Conservation (phyloP, 352 stramenopile species). For the Globisporangium nunn region DNA sequence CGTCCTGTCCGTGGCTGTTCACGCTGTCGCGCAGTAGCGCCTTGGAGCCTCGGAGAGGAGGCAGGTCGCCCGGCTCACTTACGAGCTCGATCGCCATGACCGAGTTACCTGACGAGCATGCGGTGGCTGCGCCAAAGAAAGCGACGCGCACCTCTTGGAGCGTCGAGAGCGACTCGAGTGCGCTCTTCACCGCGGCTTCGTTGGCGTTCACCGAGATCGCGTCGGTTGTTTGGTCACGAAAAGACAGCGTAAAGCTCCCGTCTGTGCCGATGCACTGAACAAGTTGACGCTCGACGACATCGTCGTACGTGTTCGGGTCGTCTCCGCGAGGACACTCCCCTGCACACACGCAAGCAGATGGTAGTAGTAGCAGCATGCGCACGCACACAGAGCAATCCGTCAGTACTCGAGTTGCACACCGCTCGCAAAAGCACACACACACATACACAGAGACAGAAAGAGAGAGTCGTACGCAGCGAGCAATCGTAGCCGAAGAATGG, state of each 20-base stretch:
- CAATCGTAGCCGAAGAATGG: conserved; percentile 65
- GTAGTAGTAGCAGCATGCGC: not conserved
- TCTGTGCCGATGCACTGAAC: conserved; percentile 48
- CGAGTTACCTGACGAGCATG: conserved; percentile 31
- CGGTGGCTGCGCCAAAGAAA: conserved; percentile 23
- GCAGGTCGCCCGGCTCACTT: conserved; percentile 50
- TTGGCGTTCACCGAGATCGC: conserved; percentile 31
- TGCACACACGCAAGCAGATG: conserved; percentile 6
- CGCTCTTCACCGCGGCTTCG: conserved; percentile 26
- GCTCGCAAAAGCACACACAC: not conserved
- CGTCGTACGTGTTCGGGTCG: conserved; percentile 55
- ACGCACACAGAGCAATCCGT: not conserved
- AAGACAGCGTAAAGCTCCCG: conserved; percentile 59
- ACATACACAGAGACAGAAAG: not conserved
- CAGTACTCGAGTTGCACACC: not conserved
- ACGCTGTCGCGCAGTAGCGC: conserved; percentile 35
- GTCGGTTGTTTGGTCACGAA: conserved; percentile 50
- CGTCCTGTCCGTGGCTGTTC: conserved; percentile 45
- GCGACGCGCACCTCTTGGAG: conserved; percentile 35
- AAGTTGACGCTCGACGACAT: conserved; percentile 52
- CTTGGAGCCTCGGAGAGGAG: conserved; percentile 30
- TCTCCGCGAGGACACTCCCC: conserved; percentile 65
- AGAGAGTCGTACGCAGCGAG: conserved; percentile 32
- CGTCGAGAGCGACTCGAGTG: conserved; percentile 39
- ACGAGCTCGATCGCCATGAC: conserved; percentile 59